phyloP scores from a whole-genome alignment of 805 yeast genomes.

The Schwanniomyces yamadae region DNA sequence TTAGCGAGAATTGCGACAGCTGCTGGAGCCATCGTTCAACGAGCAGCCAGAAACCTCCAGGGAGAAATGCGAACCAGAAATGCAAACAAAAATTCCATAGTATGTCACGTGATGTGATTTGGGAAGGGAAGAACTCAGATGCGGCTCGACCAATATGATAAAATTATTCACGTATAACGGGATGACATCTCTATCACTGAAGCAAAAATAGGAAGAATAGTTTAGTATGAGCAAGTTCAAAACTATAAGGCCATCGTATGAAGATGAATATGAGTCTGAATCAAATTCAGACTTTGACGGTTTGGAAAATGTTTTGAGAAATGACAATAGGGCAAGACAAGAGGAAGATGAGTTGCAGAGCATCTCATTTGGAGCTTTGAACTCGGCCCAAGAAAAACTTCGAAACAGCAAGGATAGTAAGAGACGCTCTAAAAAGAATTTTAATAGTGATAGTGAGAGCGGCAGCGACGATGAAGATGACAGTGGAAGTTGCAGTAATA shows the following conservation, averaged over 20 bases:
- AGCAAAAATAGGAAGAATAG: too few relatives aligned
- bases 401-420: constrained; percentile 12
- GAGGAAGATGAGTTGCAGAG: constrained; percentile 49
- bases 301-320: neutral
- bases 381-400: constrained; percentile 55
- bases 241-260: constrained; percentile 16
- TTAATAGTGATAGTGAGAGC: constrained; percentile 9
- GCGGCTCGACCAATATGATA: too few relatives aligned
- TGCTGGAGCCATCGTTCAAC: too few relatives aligned
- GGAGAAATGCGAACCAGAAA: neutral
- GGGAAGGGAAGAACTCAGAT: too few relatives aligned
- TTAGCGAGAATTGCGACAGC: too few relatives aligned
- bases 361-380: constrained; percentile 65
- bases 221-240: constrained; percentile 1
- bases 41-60: too few relatives aligned
- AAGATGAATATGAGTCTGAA: constrained; percentile 17
- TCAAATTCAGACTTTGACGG: neutral
- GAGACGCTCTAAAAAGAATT: constrained; percentile 14
- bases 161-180: too few relatives aligned
- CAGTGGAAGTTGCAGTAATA: constrained; percentile 14
- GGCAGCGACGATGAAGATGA: constrained; percentile 17
- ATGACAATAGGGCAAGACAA: constrained; percentile 3
- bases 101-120: neutral
- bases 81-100: neutral
- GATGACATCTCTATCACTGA: too few relatives aligned